Evolutionary conservation across 208 protist species (phyloP), one percentile per base, ranked within the genome.

Genomic region (Leishmania martiniquensis): DNA sequence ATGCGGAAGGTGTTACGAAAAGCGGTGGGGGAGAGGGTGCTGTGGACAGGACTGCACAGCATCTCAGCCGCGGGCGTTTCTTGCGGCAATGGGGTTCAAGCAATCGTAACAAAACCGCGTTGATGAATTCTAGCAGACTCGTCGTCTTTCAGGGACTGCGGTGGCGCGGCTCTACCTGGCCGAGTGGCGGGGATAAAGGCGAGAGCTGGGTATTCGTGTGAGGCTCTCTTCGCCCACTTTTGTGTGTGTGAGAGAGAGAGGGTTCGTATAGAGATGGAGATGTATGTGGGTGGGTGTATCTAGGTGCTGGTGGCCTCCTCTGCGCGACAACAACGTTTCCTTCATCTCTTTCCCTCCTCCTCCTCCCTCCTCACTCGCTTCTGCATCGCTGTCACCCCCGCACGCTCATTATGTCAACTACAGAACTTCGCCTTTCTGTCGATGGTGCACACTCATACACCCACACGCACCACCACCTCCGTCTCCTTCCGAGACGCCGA

Each of bases 261-360:
- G 12, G 0, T 52, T 4, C 17, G 34, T 80, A 51, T 72, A 52
- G 10, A 70, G 54, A 78, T 78, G 44, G 74, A 68, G 1, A 77
- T 67, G 17, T 2, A 17, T 63, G 17, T 59, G 47, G 32, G 32
- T 22, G n/a, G 63, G 54, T 67, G 45, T 81, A 62, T 76, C 13
- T 74, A 4, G 62, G 52, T 65, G 42, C 42, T 5, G 42, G 69
- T 51, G 57, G 73, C 7, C 13, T n/a, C 34, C 37, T 69, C 32
- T 13, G 62, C 29, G 52, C 25, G 44, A 12, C 49, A 49, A 62
- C 32, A 60, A 29, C 4, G 52, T 32, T 73, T 20, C 59, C 72
- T 69, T 65, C 70, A 22, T 79, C 49, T 49, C 47, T 77, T 13
- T 42, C 12, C 45, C 10, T 77, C 6, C 32, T 7, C 9, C 25